A percentile compares a stretch with the other conserved stretches of the same genome.
Conservation (phyloP, 164 flowering plant species). For the Piper longum region DNA sequence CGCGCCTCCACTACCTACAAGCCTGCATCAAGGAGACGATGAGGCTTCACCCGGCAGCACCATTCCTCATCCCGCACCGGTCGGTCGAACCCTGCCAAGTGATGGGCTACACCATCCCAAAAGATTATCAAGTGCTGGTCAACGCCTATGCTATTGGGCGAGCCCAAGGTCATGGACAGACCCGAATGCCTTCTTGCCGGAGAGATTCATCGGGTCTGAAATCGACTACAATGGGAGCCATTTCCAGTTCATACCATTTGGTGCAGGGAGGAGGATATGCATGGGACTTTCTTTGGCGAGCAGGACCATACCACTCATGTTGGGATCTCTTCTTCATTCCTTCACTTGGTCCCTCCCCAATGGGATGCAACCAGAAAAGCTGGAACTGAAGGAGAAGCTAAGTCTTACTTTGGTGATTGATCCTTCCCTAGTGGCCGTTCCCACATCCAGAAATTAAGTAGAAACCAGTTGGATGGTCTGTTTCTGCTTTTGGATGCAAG, state of each 20-base stretch:
- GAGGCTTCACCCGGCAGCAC: conserved; percentile 8
- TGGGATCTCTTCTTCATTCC: conserved; percentile 13
- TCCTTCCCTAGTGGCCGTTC: conserved; percentile 10
- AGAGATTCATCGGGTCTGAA: conserved; percentile 3
- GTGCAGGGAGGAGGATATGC: conserved; percentile 11
- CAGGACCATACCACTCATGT: conserved; percentile 8
- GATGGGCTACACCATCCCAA: conserved; percentile 8
- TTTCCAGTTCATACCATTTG: conserved; percentile 9
- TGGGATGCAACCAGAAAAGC: conserved; percentile 6
- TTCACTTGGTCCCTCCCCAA: conserved; percentile 13
- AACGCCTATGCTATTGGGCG: conserved; percentile 7
- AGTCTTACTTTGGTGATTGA: conserved; percentile 13
- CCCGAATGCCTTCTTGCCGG: conserved; percentile 4
- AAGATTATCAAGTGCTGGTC: conserved; percentile 5
- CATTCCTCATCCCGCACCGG: conserved; percentile 6
- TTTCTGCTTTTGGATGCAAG: no score
- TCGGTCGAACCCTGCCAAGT: conserved; percentile 2
- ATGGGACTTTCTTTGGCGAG: conserved; percentile 7
- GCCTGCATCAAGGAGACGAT: conserved; percentile 9
- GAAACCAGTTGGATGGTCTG: not conserved
- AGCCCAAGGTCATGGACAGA: conserved; percentile 3
- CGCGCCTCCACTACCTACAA: conserved; percentile 4
- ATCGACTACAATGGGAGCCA: conserved; percentile 7
- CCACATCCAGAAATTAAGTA: not conserved
- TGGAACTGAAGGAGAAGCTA: conserved; percentile 16